These are phyloP conservation scores for Fraxinus americana DNA, from an alignment of 257 asterid species.

Conservation along the genomic window DNA sequence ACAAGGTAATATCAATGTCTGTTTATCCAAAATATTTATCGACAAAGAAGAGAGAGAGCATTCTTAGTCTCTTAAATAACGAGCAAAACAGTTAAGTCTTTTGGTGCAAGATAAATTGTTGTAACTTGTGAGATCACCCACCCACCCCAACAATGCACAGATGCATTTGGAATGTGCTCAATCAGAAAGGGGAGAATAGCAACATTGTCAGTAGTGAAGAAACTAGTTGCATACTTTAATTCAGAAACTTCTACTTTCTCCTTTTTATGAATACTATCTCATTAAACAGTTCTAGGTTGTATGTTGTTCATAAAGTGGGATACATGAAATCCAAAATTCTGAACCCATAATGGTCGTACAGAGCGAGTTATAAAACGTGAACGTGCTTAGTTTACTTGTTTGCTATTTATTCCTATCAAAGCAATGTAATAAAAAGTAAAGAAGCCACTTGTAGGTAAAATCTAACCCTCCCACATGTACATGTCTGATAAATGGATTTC, in stretches of 20 bases:
- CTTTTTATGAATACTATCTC: background rate
- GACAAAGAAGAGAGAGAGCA: background rate
- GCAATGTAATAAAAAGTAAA: background rate
- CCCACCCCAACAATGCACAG: background rate
- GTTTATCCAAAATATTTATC: background rate
- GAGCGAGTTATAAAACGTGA: background rate
- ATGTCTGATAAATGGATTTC: background rate
- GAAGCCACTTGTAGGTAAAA: background rate
- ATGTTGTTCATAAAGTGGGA: background rate
- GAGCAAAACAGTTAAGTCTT: background rate
- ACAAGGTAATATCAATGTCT: constrained; percentile 17
- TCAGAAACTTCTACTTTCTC: background rate
- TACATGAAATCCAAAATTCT: background rate
- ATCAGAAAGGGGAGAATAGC: background rate
- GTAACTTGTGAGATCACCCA: constrained; percentile 10
- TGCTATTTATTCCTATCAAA: background rate
- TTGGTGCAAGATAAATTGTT: constrained; percentile 1
- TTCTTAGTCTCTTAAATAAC: background rate
- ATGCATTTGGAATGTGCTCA: background rate
- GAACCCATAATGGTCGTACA: background rate
- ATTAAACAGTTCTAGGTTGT: background rate
- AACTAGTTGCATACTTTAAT: background rate
- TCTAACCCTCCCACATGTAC: background rate
- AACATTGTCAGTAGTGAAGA: background rate
- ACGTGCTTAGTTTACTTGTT: background rate